Evolutionary conservation across 768 basidiomycete species (phyloP).

Genomic region (Boletus barrowsii): DNA sequence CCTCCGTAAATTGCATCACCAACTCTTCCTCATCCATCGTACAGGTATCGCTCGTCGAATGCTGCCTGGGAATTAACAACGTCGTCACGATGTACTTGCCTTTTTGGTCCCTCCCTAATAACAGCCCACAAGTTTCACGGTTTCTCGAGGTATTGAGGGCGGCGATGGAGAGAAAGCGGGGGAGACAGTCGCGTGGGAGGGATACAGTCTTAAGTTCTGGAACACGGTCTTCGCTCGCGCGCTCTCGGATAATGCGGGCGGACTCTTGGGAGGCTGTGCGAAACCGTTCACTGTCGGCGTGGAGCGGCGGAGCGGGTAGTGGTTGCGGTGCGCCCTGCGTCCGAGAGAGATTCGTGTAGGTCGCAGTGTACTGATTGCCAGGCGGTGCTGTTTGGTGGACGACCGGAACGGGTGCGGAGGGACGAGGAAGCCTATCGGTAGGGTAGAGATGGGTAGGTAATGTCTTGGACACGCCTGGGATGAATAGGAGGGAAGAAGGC

Average conservation of each 20-base stretch:
- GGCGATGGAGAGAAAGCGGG: slow-evolving; percentile 74
- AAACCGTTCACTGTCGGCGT: slow-evolving; percentile 26
- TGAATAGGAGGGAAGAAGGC: slow-evolving; percentile 46
- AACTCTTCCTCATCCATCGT: slow-evolving; percentile 89
- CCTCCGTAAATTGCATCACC: slow-evolving; percentile 81
- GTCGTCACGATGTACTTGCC: slow-evolving; percentile 72
- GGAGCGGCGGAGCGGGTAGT: slow-evolving; percentile 21
- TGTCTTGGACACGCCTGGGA: slow-evolving; percentile 30
- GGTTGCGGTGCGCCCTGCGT: slow-evolving; percentile 19
- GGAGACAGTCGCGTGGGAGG: slow-evolving; percentile 71
- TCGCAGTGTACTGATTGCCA: slow-evolving; percentile 15
- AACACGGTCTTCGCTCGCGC: slow-evolving; percentile 28
- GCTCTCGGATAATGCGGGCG: slow-evolving; percentile 33
- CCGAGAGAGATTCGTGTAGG: slow-evolving; percentile 28
- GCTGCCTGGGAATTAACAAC: slow-evolving; percentile 84
- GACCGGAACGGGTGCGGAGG: slow-evolving; percentile 26
- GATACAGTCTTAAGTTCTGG: slow-evolving; percentile 58
- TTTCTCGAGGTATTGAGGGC: slow-evolving; percentile 74
- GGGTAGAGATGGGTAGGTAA: slow-evolving; percentile 30
- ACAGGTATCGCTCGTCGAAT: slow-evolving; percentile 87
- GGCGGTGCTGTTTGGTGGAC: slow-evolving; percentile 5
- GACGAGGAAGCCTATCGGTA: slow-evolving; percentile 33
- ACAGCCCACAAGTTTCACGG: slow-evolving; percentile 82
- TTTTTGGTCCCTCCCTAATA: slow-evolving; percentile 67
- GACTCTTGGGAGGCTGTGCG: slow-evolving; percentile 35